Conservation (phyloP, 305 asterid species). For the Plantago coronopus region DNA sequence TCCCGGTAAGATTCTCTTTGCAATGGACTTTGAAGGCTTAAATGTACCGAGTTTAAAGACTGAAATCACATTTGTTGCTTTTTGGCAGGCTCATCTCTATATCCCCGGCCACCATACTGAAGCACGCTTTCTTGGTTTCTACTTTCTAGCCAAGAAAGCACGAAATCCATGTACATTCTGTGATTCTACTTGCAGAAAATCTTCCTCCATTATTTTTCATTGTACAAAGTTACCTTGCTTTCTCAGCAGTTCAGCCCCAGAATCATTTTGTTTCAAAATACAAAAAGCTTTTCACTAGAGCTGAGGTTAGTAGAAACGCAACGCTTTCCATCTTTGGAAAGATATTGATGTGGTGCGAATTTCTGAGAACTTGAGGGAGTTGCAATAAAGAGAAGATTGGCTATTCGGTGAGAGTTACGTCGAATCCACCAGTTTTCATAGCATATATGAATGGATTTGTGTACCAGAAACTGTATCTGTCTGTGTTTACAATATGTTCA, state of each 20-base stretch:
- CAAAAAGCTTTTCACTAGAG: neutral
- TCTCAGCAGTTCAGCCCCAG: neutral
- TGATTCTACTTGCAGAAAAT: neutral
- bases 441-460: neutral
- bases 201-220: neutral
- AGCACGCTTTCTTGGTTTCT: conserved; percentile 14
- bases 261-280: neutral
- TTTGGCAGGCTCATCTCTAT: conserved; percentile 50
- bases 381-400: neutral
- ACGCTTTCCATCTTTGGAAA: neutral
- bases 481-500: neutral
- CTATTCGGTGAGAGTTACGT: neutral
- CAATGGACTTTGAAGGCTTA: neutral
- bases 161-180: neutral
- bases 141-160: conserved; percentile 2
- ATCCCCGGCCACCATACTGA: conserved; percentile 74
- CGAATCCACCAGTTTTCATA: neutral
- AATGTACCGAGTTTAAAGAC: neutral
- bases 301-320: neutral
- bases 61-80: conserved; percentile 17
- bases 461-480: neutral
- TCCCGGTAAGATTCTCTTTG: conserved; percentile 41
- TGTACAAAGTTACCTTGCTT: neutral
- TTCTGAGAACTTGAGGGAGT: neutral
- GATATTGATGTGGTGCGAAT: neutral